Base-by-base conservation (phyloP, 768 basidiomycete genomes). In the Boletus subparvulus region DNA sequence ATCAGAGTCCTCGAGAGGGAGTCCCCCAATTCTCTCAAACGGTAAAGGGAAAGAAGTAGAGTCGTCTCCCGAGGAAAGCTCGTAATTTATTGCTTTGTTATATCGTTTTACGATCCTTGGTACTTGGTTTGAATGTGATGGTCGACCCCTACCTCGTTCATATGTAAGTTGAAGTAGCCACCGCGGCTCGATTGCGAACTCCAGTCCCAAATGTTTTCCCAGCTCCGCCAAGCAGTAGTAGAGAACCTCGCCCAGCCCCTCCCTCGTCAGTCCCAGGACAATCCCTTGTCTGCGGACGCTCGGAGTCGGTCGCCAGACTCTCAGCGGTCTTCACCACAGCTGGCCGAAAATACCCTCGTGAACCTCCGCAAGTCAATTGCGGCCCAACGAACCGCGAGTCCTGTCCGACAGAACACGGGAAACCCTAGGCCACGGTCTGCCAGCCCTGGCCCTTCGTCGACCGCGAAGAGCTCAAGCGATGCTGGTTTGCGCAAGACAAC, bases 141-240 rank as follows among this genome's bases (percentile, higher is more conserved):
- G 7, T 53, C 26, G 1, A 6, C 35, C 14, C 35, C 35, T 6
- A 36, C 35, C 35, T 35, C 24, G 11, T 41, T 10, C 16, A 4
- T 17, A 16, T 19, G 3, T 14, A 10, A 42, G 21, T 30, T 43
- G 17, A n/a, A 30, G 42, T 35, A 39, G 21, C 12, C 17, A 46
- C 43, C 17, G 10, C 30, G 13, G 16, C 16, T 52, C 28, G 33
- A 24, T 6, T 30, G 32, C n/a, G 10, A 42, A 24, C 6, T 40
- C 21, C 44, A 32, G 21, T 37, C n/a, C 28, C 40, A 45, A 56
- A 92, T 92, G 90, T 91, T 92, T 70, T 86, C 81, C 46, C 84
- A 86, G 65, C 83, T 89, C 67, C 80, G 82, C 39, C 84, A 86
- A 55, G 87, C 85, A 57, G 86, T 92, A 17, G 90, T 92, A 17